Evolutionary conservation across 225 moss, liverwort and hornwort genomes (phyloP).

Genomic region (Pseudoscleropodium purum): DNA sequence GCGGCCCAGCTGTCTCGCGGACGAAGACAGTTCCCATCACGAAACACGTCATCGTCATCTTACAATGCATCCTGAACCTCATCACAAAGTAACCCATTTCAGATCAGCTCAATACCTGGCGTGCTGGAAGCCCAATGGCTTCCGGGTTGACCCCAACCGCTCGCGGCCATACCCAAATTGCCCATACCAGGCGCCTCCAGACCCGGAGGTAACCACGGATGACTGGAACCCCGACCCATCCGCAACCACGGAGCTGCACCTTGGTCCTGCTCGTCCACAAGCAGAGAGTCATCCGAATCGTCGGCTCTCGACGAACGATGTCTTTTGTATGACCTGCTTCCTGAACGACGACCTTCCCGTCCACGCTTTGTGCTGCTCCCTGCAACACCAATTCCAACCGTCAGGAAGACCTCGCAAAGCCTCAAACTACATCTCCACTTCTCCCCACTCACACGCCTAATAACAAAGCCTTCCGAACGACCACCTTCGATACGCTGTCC

Average conservation of each 20-base stretch:
- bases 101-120: background rate
- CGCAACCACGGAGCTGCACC: background rate
- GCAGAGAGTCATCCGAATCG: background rate
- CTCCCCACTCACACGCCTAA: background rate
- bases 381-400: background rate
- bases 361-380: slow-evolving; percentile 59
- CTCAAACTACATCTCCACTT: background rate
- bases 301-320: background rate
- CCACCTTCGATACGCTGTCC: background rate
- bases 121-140: background rate
- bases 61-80: background rate
- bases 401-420: background rate
- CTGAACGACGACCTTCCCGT: slow-evolving; percentile 55
- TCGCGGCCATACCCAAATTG: background rate
- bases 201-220: background rate
- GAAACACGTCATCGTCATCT: background rate
- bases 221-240: background rate
- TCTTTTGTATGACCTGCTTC: background rate
- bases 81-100: background rate
- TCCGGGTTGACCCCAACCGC: background rate
- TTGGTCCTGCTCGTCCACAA: background rate
- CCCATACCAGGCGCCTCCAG: background rate
- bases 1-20: background rate
- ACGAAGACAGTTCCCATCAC: background rate
- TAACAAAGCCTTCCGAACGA: background rate